Evolutionary conservation across 768 basidiomycete genomes (phyloP).

Genomic region (Tricholoma bakamatsutake): DNA sequence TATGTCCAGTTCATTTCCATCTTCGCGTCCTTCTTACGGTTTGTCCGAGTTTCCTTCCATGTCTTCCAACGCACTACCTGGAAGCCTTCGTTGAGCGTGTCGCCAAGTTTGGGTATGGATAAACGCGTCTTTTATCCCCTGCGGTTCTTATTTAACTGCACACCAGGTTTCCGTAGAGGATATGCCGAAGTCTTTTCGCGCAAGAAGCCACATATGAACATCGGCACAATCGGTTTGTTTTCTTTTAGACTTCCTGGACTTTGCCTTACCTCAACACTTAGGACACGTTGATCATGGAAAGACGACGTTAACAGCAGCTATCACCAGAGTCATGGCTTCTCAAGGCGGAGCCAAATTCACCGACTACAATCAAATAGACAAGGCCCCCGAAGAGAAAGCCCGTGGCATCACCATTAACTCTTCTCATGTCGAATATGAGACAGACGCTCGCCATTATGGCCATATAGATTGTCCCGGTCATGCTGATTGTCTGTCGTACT

Average conservation of each 20-base stretch:
- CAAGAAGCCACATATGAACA: constrained; percentile 89
- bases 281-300: constrained; percentile 98
- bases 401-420: constrained; percentile 99
- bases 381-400: constrained; percentile 98
- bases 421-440: constrained; percentile 98
- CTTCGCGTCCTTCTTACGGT: constrained; percentile 1
- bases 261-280: constrained; percentile 18
- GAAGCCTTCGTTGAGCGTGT: constrained; percentile 17
- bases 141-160: not conserved
- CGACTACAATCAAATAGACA: constrained; percentile 97
- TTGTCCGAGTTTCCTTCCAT: constrained; percentile 19
- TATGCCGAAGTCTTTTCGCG: constrained; percentile 80
- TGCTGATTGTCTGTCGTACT: constrained; percentile 69
- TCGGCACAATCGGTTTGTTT: constrained; percentile 80
- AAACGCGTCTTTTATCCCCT: constrained; percentile 8
- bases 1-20: constrained; percentile 17
- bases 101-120: constrained; percentile 23
- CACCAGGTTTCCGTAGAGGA: constrained; percentile 49
- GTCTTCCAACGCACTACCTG: constrained; percentile 31
- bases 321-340: constrained; percentile 87
- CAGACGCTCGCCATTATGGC: constrained; percentile 83
- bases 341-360: constrained; percentile 81
- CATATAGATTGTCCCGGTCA: constrained; percentile 98
- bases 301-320: constrained; percentile 93
- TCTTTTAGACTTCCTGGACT: not conserved